Evolutionary conservation across 192 early-diverging fungal species (phyloP).

Genomic region (Coemansia sp.): DNA sequence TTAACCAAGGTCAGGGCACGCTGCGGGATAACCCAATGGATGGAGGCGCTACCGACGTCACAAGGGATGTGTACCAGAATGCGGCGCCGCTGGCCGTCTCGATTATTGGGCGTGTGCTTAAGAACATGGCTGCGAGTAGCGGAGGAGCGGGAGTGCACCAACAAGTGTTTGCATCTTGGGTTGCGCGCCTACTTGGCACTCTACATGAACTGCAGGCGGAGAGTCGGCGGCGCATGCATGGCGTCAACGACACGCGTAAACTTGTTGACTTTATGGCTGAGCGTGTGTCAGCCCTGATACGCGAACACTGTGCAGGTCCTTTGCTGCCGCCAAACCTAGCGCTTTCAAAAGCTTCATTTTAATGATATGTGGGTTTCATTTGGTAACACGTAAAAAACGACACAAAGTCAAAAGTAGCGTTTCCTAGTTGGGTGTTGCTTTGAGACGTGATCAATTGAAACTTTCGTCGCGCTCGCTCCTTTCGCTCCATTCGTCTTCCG

Average conservation of each 20-base stretch:
- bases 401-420: too few species aligned
- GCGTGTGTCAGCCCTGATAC: conserved; percentile 26
- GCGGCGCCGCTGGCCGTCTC: conserved; percentile 15
- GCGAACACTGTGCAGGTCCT: conserved; percentile 23
- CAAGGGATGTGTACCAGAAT: not conserved
- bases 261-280: conserved; percentile 34
- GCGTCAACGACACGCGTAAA: conserved; percentile 12
- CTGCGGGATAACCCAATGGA: conserved; percentile 1
- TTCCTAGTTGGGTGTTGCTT: too few species aligned
- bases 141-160: not conserved
- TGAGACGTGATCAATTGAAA: too few species aligned
- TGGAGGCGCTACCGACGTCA: not conserved
- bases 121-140: not conserved
- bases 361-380: not conserved
- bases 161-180: conserved; percentile 32
- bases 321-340: conserved; percentile 10
- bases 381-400: too few species aligned
- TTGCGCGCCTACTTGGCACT: conserved; percentile 17
- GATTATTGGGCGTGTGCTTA: conserved; percentile 27
- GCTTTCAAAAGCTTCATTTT: not conserved
- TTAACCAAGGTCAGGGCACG: conserved; percentile 4
- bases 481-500: too few species aligned
- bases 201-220: conserved; percentile 13
- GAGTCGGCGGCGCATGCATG: conserved; percentile 2
- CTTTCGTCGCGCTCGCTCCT: too few species aligned